Base-by-base conservation (phyloP, 192 early-diverging fungal species). In the Podila verticillata region DNA sequence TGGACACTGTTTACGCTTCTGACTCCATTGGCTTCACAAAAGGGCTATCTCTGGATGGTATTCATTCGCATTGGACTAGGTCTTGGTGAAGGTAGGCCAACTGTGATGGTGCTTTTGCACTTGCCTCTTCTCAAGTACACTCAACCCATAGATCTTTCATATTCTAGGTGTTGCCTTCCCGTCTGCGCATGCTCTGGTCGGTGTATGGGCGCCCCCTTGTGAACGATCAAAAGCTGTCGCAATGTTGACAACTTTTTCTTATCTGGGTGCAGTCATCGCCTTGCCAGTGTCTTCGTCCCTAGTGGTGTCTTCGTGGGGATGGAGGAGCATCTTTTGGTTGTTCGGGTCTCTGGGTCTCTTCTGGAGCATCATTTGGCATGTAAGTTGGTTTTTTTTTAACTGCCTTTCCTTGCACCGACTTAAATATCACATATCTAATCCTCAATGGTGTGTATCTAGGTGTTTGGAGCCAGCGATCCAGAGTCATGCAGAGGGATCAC, bases 301-400 rank as follows among this genome's bases (percentile, higher is more conserved):
- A 31, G 83, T 79, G 7, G 73, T 72, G 3, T 66, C 74, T 22
- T 68, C 77, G 0, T 79, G 75, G 71, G 83, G 83, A 17, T 84
- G 83, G 83, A 64, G 78, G 47, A 73, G 83, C 39, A 75, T 84
- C 44, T 84, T 84, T 66, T 84, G 70, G 64, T 34, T 84, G 4
- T 84, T 84, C 68, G 77, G 83, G 0, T 4, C 28, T n/a, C 65
- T 75, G 31, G 83, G 83, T 2, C 1, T 72, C 19, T 4, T 69
- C 28, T 84, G 83, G 83, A 74, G 62, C 30, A 7, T 75, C 4
- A 28, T 29, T 6, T 84, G 83, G 83, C 68, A 80, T 65, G 69
- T 68, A 72, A 48, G 51, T 54, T 54, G 3, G 48, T 36, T 13
- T 2, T 44, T 44, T 39, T 39, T 8, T 39, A 9, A 12, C 36